Conservation (phyloP, 345 rosid species). For the Melastoma malabathricum region DNA sequence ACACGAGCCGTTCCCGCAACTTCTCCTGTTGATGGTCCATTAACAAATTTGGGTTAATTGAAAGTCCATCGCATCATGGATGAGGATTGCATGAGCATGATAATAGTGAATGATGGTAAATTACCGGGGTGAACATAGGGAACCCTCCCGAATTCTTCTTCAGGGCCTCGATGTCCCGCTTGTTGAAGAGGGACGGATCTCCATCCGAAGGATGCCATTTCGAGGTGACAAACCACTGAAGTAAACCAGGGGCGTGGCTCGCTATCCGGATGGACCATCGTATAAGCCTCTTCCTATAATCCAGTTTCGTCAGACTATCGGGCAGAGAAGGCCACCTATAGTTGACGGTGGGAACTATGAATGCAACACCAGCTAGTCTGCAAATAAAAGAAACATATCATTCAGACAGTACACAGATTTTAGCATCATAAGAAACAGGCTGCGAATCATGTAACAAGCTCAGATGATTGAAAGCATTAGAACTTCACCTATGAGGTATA, state of each 20-base stretch:
- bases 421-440: conserved; percentile 1
- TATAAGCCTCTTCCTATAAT: conserved; percentile 42
- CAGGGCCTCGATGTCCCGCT: conserved; percentile 49
- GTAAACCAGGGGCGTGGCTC: conserved; percentile 38
- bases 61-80: background rate
- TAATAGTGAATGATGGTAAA: background rate
- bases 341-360: conserved; percentile 63
- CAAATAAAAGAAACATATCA: conserved; percentile 1
- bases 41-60: background rate
- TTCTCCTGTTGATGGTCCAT: conserved; percentile 21
- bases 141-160: conserved; percentile 43
- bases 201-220: conserved; percentile 53
- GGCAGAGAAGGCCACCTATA: conserved; percentile 79
- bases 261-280: conserved; percentile 46
- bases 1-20: conserved; percentile 33
- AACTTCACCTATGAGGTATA: conserved; percentile 61
- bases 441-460: background rate
- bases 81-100: background rate
- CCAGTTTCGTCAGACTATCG: conserved; percentile 29
- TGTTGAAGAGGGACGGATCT: conserved; percentile 44
- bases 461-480: background rate
- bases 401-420: background rate
- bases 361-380: conserved; percentile 69
- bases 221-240: conserved; percentile 71
- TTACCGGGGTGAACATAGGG: conserved; percentile 64